These are phyloP conservation scores for Fusarium compactum DNA, from an alignment of 2,329 filamentous ascomycete genomes.

Conservation along the genomic window DNA sequence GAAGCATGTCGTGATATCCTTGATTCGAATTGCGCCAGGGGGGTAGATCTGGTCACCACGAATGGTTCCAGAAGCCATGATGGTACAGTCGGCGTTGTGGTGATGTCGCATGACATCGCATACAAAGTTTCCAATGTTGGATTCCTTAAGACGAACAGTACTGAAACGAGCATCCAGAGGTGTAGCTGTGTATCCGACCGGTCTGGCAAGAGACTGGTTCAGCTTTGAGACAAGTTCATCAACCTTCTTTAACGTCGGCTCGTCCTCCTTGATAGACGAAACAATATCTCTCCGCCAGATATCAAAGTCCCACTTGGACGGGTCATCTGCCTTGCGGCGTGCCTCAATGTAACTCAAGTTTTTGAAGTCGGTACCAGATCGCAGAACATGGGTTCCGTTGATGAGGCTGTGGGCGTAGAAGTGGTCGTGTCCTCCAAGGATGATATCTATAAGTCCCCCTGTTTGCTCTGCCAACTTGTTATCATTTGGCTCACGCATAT, in stretches of 20 bases:
- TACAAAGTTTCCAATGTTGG: constrained; percentile 90
- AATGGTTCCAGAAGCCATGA: constrained; percentile 89
- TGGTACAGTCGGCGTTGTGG: constrained; percentile 81
- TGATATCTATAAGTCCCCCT: constrained; percentile 81
- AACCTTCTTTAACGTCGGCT: constrained; percentile 71
- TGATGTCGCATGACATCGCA: constrained; percentile 91
- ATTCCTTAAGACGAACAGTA: constrained; percentile 81
- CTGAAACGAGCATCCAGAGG: constrained; percentile 89
- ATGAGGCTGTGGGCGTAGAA: constrained; percentile 83
- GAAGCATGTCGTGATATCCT: constrained; percentile 89
- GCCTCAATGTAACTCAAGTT: constrained; percentile 90
- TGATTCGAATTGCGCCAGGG: constrained; percentile 79
- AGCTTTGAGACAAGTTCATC: constrained; percentile 78
- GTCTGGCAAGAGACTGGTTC: constrained; percentile 81
- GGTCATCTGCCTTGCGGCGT: constrained; percentile 63
- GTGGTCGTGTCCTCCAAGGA: constrained; percentile 91
- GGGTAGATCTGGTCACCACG: constrained; percentile 90
- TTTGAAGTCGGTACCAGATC: constrained; percentile 92
- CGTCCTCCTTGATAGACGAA: constrained; percentile 74
- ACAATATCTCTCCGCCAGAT: constrained; percentile 81
- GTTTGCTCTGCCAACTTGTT: constrained; percentile 83
- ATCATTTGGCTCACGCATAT: constrained; percentile 91
- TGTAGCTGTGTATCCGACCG: constrained; percentile 83
- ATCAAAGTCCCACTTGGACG: constrained; percentile 78
- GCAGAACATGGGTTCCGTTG: constrained; percentile 85